Evolutionary conservation across 1,284 basidiomycete genomes (phyloP), one percentile per base, ranked within the genome.

Genomic region (Cutaneotrichosporon curvatum): DNA sequence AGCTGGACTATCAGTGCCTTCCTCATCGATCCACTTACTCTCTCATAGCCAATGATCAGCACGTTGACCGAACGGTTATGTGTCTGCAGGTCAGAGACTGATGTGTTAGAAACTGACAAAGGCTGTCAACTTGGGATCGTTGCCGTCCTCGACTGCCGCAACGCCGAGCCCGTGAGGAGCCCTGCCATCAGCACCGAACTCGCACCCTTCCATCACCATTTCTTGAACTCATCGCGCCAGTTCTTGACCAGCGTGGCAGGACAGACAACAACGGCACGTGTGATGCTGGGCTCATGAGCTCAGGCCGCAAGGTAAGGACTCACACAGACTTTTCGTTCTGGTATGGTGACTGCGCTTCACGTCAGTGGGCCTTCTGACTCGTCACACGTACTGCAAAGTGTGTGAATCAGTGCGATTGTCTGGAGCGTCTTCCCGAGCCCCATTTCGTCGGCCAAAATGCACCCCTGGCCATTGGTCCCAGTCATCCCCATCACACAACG

Each of bases 361-460:
- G 38, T 36, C 34, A 44, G 63, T 34, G 16, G 31, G 11, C 31
- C 10, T 16, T 5, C 6, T 25, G 25, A 10, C 30, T 11, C 21
- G 14, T n/a, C n/a, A n/a, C 58, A 62, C 80, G 61, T 62, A 89
- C 89, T 86, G 30, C 95, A 76, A 15, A 97, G 74, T 0, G 87
- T 95, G 83, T 87, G 88, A 14, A 92, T 76, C 8, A 96, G 75
- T 11, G 83, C 76, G 40, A 96, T 90, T 0, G 90, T 91, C 80
- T 94, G 71, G 16, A 72, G 72, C 0, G 91, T 95, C 73, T 96
- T 96, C 15, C 91, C 91, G 46, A 95, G 79, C 38, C 91, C 90
- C 89, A 90, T 92, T 52, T 98, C 94, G 69, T 99, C 95, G 1
- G 94, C 95, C 22, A 99, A 77, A 53, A 99, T 97, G 60, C 88